These are phyloP conservation scores for Trichophyton rubrum DNA, from an alignment of 2,329 filamentous ascomycete genomes.

Conservation along the genomic window DNA sequence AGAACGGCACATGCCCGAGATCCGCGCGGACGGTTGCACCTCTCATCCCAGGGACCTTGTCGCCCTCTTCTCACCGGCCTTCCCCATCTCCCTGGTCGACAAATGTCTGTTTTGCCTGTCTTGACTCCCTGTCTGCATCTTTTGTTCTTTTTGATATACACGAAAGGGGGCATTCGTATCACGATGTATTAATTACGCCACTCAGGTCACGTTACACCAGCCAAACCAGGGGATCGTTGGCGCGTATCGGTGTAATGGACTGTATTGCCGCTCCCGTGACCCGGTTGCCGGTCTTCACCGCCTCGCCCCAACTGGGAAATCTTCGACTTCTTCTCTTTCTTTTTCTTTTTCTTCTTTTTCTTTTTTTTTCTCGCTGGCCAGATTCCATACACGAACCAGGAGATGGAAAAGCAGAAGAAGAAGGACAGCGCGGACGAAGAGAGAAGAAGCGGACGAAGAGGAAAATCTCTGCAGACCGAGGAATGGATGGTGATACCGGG, in stretches of 20 bases:
- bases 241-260: background rate
- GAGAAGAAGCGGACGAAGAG: background rate
- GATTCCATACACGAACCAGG: background rate
- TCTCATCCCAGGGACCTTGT: background rate
- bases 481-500: background rate
- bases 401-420: background rate
- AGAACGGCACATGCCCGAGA: background rate
- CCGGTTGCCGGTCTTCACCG: background rate
- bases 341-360: background rate
- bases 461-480: background rate
- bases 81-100: background rate
- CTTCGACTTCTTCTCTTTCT: background rate
- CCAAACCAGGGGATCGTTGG: background rate
- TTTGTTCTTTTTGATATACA: background rate
- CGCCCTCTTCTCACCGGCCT: background rate
- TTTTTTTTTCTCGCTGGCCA: background rate
- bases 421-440: background rate
- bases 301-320: background rate
- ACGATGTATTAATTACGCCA: slow-evolving; percentile 3
- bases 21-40: background rate
- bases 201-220: background rate
- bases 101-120: background rate
- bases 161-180: background rate
- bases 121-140: background rate
- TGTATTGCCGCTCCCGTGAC: slow-evolving; percentile 3